Base-by-base conservation (phyloP, 164 flowering plant species). In the Platanus orientalis region DNA sequence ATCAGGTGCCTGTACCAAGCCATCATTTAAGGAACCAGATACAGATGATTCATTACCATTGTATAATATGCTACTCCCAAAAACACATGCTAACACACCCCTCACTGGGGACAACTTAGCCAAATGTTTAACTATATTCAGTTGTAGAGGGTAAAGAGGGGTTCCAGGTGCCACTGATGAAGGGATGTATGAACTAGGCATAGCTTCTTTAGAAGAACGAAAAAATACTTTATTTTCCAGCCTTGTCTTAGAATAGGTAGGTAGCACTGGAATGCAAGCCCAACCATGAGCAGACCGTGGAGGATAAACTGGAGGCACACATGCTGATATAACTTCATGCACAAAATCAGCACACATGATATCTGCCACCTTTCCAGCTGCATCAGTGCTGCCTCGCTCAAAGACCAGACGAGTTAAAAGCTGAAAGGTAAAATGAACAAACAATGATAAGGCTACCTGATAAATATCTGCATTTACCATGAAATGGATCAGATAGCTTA, bases 241-340 rank as follows among this genome's bases (percentile, higher is more conserved):
- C 30, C 56, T 69, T 61, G 66, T 78, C 70, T 71, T 83, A 27
- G 81, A 68, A 62, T 63, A 76, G 32, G 81, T 57, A 55, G 96
- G 85, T 66, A 75, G 67, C 55, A 95, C 78, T 0, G 97, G 96
- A 71, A 95, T 87, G 75, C 96, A 84, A 27, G 97, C 99, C 99
- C 99, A 95, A 66, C 94, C 99, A 85, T 79, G 86, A 66, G 96
- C 94, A 75, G 84, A 81, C 13, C 94, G 76, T 36, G 97, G 89
- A 65, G 99, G 99, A 78, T 80, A 89, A 68, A 91, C 94, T 49
- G 97, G 97, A 55, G 97, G 97, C 26, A 95, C 97, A 76, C 99
- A 91, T 51, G 99, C 92, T 58, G 99, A 89, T 65, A 95, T 88
- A 56, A 95, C 90, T 78, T 91, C 97, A 75, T 95, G 95, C 16